phyloP scores from a whole-genome alignment of 768 basidiomycete species.

The Boletus reticulatus region DNA sequence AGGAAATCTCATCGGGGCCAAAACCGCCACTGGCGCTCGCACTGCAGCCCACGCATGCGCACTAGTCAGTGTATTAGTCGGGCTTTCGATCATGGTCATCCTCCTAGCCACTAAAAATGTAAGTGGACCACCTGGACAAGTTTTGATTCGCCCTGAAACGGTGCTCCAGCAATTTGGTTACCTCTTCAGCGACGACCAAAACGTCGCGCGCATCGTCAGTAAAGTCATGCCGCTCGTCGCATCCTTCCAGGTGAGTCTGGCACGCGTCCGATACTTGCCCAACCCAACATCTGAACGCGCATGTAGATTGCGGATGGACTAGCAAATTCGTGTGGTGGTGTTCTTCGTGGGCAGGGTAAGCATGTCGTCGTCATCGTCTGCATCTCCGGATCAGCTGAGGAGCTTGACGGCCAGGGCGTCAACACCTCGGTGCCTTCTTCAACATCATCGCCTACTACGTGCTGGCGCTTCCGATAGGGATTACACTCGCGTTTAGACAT shows the following conservation, averaged over 20 bases:
- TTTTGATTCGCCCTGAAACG: not conserved
- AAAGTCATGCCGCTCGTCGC: slow-evolving; percentile 53
- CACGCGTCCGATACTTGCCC: not conserved
- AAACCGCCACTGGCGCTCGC: slow-evolving; percentile 50
- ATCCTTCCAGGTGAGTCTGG: slow-evolving; percentile 44
- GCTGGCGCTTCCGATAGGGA: slow-evolving; percentile 50
- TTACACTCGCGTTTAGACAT: slow-evolving; percentile 47
- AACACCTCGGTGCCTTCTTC: slow-evolving; percentile 72
- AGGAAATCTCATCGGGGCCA: slow-evolving; percentile 68
- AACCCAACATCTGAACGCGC: not conserved
- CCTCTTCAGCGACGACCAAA: slow-evolving; percentile 63
- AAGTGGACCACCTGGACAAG: slow-evolving; percentile 14
- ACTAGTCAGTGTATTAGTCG: slow-evolving; percentile 58
- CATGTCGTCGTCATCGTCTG: not conserved
- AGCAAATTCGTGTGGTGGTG: slow-evolving; percentile 49
- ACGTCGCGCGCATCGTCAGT: slow-evolving; percentile 48
- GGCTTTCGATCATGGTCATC: slow-evolving; percentile 54
- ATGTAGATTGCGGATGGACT: slow-evolving; percentile 48
- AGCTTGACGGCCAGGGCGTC: slow-evolving; percentile 37
- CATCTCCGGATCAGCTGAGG: not conserved
- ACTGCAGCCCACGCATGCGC: slow-evolving; percentile 62
- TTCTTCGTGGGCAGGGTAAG: slow-evolving; percentile 47
- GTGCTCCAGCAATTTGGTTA: slow-evolving; percentile 52
- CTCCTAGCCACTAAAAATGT: slow-evolving; percentile 60
- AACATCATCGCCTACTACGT: slow-evolving; percentile 66